Percentiles rank a stretch among this genome's conserved stretches.
Conservation (phyloP, 768 basidiomycete genomes). For the Russula lepida region DNA sequence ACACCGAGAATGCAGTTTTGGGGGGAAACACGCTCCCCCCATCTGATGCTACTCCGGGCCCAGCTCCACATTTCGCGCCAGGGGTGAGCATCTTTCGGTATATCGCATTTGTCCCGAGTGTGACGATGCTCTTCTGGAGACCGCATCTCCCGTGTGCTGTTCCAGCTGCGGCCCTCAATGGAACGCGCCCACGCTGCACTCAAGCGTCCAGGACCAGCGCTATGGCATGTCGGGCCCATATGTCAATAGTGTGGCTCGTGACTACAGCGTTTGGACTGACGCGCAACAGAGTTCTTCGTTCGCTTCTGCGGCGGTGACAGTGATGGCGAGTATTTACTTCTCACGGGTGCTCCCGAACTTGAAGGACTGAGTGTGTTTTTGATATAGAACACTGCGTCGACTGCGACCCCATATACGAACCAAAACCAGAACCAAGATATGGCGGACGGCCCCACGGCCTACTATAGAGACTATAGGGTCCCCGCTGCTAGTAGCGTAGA, state of each 20-base stretch:
- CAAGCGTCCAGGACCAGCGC: background rate
- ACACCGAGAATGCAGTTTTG: background rate
- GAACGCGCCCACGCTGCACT: background rate
- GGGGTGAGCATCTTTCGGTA: background rate
- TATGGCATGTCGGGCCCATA: background rate
- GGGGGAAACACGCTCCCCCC: background rate
- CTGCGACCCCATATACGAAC: background rate
- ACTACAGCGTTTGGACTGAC: background rate
- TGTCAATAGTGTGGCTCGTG: background rate
- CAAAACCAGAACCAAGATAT: background rate
- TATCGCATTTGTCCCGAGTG: background rate
- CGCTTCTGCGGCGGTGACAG: background rate
- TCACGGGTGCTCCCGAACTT: background rate
- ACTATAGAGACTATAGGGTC: background rate
- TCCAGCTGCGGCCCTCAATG: background rate
- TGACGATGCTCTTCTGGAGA: background rate
- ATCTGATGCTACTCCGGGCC: background rate
- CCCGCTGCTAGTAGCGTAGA: background rate
- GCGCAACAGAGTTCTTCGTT: background rate
- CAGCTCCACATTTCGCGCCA: background rate
- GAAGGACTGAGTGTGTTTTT: background rate
- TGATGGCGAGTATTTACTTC: background rate
- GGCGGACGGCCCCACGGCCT: background rate
- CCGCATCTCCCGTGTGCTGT: background rate
- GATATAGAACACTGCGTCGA: background rate